These are phyloP conservation scores for Penicillium expansum DNA, from an alignment of 2,329 filamentous ascomycete species.

Conservation along the genomic window DNA sequence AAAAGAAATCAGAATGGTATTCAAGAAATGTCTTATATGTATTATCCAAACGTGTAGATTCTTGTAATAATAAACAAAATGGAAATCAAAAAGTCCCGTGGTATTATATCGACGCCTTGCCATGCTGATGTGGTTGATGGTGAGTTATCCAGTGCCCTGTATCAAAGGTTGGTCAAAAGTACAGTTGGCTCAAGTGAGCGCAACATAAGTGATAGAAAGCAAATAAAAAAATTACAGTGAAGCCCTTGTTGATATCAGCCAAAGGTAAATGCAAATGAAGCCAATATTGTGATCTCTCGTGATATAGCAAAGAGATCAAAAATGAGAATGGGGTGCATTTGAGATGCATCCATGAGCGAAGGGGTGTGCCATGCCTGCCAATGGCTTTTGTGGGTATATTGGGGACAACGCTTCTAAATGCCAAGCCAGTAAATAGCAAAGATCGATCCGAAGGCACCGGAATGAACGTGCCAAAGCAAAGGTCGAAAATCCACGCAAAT, in stretches of 20 bases:
- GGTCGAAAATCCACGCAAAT: neutral
- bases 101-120: conserved; percentile 32
- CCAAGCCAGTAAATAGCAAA: neutral
- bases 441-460: neutral
- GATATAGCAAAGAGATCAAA: neutral
- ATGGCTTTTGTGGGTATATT: conserved; percentile 34
- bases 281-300: neutral
- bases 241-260: conserved; percentile 1
- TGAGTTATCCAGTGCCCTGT: conserved; percentile 12
- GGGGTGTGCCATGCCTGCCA: conserved; percentile 10
- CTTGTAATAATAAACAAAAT: conserved; percentile 17
- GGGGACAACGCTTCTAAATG: conserved; percentile 21
- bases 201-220: conserved; percentile 1
- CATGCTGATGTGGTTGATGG: conserved; percentile 29
- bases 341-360: conserved; percentile 14
- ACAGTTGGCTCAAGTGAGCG: conserved; percentile 6
- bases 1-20: neutral
- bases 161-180: conserved; percentile 8
- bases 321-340: conserved; percentile 6
- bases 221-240: conserved; percentile 3
- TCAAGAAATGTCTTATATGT: neutral
- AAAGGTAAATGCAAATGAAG: conserved; percentile 2
- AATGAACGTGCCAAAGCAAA: neutral
- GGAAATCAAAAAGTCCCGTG: conserved; percentile 22
- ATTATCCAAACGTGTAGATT: neutral